Evolutionary conservation across 164 flowering plant species (phyloP).

Genomic region (Kalanchoe fedtschenkoi): DNA sequence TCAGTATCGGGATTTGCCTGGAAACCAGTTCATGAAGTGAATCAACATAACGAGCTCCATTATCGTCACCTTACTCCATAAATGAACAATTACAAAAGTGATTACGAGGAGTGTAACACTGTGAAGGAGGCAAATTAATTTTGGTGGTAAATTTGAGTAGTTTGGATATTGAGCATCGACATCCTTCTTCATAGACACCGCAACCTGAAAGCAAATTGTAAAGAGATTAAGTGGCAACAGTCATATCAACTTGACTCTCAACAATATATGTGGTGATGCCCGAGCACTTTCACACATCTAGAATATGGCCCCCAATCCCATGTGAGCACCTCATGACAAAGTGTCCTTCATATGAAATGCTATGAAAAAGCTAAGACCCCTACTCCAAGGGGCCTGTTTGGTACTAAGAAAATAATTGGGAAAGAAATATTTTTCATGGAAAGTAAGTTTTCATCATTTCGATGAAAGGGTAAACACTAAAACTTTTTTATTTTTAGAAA

Average conservation of each 20-base stretch:
- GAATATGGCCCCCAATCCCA: too few species aligned
- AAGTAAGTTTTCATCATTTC: too few species aligned
- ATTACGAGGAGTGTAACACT: slow-evolving; percentile 86
- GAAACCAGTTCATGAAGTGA: neutral
- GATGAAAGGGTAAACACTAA: too few species aligned
- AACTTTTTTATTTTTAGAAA: too few species aligned
- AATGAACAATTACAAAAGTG: neutral
- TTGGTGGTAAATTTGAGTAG: slow-evolving; percentile 85
- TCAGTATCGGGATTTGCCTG: slow-evolving; percentile 99
- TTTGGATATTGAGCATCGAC: slow-evolving; percentile 83
- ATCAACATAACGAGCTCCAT: neutral
- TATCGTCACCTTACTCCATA: neutral
- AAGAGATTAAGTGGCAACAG: neutral
- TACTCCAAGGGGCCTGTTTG: neutral
- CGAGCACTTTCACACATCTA: too few species aligned
- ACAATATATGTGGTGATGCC: too few species aligned
- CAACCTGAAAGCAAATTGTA: slow-evolving; percentile 50
- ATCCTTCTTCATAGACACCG: slow-evolving; percentile 96
- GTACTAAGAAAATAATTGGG: neutral
- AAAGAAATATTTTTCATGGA: too few species aligned
- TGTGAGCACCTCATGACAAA: too few species aligned
- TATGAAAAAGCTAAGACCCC: neutral
- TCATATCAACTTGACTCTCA: too few species aligned
- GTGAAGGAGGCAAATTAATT: slow-evolving; percentile 82
- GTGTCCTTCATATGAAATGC: neutral